These are phyloP conservation scores for Kernera saxatilis DNA, from an alignment of 345 rosid species.

Conservation along the genomic window DNA sequence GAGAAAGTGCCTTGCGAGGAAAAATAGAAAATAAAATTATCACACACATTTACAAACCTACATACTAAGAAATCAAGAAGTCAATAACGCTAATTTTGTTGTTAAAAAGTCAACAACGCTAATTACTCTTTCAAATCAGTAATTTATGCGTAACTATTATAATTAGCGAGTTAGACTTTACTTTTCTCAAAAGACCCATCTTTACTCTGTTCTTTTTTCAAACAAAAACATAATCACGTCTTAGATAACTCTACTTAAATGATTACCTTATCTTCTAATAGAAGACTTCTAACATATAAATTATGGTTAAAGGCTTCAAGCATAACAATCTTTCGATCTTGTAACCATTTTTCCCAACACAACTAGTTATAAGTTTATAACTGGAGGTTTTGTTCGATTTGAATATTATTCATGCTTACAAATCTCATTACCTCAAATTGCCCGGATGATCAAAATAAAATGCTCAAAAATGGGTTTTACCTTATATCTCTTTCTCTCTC, in stretches of 20 bases:
- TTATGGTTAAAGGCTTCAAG: background rate
- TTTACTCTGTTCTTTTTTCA: background rate
- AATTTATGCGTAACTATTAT: background rate
- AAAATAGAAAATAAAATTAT: too few species aligned
- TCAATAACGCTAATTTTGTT: background rate
- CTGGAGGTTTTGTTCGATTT: background rate
- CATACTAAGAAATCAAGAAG: too few species aligned
- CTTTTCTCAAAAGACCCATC: background rate
- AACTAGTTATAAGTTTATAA: background rate
- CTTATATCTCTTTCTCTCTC: too few species aligned
- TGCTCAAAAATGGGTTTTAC: too few species aligned
- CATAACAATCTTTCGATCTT: background rate
- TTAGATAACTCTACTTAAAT: background rate
- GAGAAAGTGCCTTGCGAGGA: too few species aligned
- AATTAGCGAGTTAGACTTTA: background rate
- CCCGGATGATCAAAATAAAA: too few species aligned
- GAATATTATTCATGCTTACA: background rate
- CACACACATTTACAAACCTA: too few species aligned
- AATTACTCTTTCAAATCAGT: conserved; percentile 1
- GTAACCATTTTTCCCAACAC: conserved; percentile 11
- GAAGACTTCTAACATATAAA: background rate
- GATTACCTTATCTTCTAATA: conserved; percentile 12
- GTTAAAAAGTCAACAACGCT: background rate
- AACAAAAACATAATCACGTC: background rate
- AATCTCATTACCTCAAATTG: too few species aligned